phyloP scores from a whole-genome alignment of 257 asterid genomes.

The Knoxia roxburghii region DNA sequence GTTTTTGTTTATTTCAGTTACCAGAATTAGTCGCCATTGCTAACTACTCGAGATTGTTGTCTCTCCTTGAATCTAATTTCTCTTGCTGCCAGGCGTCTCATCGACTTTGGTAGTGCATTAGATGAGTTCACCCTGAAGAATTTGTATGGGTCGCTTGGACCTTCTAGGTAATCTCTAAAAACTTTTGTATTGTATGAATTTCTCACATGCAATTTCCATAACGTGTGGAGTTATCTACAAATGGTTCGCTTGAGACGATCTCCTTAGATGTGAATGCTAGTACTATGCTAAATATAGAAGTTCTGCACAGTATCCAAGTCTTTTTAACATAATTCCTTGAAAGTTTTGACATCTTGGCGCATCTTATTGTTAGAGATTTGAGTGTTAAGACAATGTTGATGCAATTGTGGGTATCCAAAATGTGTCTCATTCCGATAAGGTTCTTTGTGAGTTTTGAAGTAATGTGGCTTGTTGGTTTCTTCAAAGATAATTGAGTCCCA shows the following conservation, averaged over 20 bases:
- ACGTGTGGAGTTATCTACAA: neutral
- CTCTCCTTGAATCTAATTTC: constrained; percentile 9
- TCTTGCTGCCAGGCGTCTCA: constrained; percentile 68
- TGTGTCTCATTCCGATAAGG: neutral
- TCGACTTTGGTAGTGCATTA: constrained; percentile 95
- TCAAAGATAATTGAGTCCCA: neutral
- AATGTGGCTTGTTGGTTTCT: neutral
- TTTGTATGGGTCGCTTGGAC: constrained; percentile 82
- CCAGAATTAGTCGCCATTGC: neutral
- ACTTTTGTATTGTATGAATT: constrained; percentile 1
- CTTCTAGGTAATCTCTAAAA: constrained; percentile 68
- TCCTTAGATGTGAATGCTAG: neutral
- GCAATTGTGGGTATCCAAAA: neutral
- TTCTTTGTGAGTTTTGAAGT: neutral
- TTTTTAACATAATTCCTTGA: neutral
- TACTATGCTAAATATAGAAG: neutral
- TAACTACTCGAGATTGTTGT: neutral
- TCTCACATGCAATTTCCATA: neutral
- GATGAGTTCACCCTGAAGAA: constrained; percentile 86
- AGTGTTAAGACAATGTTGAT: neutral
- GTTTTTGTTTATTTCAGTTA: neutral
- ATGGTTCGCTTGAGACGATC: neutral
- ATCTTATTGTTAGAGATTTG: neutral
- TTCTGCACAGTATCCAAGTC: neutral
- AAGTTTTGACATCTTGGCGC: neutral